A percentile compares a stretch with the other conserved stretches of the same genome.
Conservation (phyloP, 2,329 filamentous ascomycete species). For the Cadophora malorum region DNA sequence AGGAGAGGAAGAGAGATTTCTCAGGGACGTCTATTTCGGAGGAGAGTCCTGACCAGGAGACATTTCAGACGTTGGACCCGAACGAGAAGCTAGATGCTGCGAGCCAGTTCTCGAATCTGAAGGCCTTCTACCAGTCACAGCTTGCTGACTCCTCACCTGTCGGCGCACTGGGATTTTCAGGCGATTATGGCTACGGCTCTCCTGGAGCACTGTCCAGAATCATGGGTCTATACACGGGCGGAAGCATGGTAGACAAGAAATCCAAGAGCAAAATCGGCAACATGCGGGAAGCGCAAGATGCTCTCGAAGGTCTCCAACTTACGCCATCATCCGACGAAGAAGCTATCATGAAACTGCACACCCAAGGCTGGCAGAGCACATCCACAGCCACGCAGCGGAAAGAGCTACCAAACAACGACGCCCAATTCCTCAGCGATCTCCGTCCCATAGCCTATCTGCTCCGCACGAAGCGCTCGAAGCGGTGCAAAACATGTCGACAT, state of each 20-base stretch:
- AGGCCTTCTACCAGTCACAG: slow-evolving; percentile 82
- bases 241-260: slow-evolving; percentile 67
- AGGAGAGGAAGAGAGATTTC: slow-evolving; percentile 38
- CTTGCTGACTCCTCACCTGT: slow-evolving; percentile 65
- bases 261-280: slow-evolving; percentile 69
- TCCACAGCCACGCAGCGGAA: slow-evolving; percentile 60
- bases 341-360: slow-evolving; percentile 60
- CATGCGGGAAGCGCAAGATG: slow-evolving; percentile 80
- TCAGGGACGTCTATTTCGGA: slow-evolving; percentile 39
- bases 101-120: slow-evolving; percentile 76
- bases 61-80: slow-evolving; percentile 44
- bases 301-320: slow-evolving; percentile 74
- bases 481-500: slow-evolving; percentile 90
- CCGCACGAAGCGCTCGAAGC: slow-evolving; percentile 90
- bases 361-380: slow-evolving; percentile 69
- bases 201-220: slow-evolving; percentile 85
- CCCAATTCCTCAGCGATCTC: slow-evolving; percentile 74
- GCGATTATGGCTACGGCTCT: slow-evolving; percentile 67
- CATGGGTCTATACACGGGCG: slow-evolving; percentile 84
- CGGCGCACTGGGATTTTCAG: slow-evolving; percentile 61
- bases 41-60: slow-evolving; percentile 46
- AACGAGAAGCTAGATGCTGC: slow-evolving; percentile 61
- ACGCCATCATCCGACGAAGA: slow-evolving; percentile 60
- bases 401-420: slow-evolving; percentile 52
- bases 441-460: slow-evolving; percentile 83